These are phyloP conservation scores for Boletellus ananiceps DNA, from an alignment of 768 basidiomycete species.

Conservation along the genomic window DNA sequence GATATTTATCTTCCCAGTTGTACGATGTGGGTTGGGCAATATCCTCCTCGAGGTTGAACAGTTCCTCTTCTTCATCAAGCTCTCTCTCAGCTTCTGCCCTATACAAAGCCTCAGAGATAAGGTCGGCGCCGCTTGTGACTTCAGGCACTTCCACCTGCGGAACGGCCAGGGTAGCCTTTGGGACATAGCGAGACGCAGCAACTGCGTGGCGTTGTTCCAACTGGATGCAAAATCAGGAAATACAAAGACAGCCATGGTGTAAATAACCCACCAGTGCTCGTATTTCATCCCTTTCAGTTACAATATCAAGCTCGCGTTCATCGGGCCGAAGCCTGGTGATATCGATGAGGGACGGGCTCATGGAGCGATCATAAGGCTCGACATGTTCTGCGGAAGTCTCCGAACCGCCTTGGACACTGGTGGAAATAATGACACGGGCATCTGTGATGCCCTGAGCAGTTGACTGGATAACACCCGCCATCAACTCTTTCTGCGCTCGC, in stretches of 20 bases:
- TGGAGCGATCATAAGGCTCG: conserved; percentile 77
- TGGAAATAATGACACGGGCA: conserved; percentile 34
- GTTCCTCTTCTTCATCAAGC: conserved; percentile 92
- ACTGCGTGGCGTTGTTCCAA: conserved; percentile 76
- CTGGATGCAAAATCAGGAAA: conserved; percentile 28
- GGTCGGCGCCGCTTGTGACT: conserved; percentile 58
- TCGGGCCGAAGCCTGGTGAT: conserved; percentile 67
- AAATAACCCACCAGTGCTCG: conserved; percentile 51
- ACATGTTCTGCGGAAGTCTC: conserved; percentile 50
- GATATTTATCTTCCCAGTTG: conserved; percentile 98
- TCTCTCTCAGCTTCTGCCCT: conserved; percentile 89
- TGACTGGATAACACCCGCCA: conserved; percentile 69
- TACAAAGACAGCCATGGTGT: conserved; percentile 1
- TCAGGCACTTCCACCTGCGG: conserved; percentile 56
- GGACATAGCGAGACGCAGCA: conserved; percentile 82
- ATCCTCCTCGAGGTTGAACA: conserved; percentile 91
- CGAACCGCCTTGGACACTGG: conserved; percentile 31
- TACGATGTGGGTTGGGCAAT: conserved; percentile 80
- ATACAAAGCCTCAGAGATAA: conserved; percentile 87
- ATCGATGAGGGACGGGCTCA: conserved; percentile 80
- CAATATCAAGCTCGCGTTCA: conserved; percentile 76
- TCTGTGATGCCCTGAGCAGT: conserved; percentile 44
- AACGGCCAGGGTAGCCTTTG: conserved; percentile 62
- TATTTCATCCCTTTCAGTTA: conserved; percentile 63
- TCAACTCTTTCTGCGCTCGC: conserved; percentile 86